These are phyloP conservation scores for Fusarium duplospermum DNA, from an alignment of 2,329 filamentous ascomycete species.

Conservation along the genomic window DNA sequence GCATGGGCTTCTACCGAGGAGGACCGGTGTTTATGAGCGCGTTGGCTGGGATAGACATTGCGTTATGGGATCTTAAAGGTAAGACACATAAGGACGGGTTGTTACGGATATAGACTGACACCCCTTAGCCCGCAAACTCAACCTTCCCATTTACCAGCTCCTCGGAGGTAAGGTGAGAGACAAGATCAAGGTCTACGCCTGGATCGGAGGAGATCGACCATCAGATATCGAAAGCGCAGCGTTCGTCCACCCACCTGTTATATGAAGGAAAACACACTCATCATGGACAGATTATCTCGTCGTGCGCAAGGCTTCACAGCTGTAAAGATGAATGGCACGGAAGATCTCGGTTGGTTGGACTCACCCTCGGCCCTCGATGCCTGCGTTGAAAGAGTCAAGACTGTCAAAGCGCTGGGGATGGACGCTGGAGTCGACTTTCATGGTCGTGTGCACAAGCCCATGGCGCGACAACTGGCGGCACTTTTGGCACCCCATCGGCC, in stretches of 20 bases:
- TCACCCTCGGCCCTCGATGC: slow-evolving; percentile 72
- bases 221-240: slow-evolving; percentile 73
- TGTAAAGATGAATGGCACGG: slow-evolving; percentile 85
- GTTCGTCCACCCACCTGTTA: slow-evolving; percentile 51
- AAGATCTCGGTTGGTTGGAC: slow-evolving; percentile 81
- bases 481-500: slow-evolving; percentile 75
- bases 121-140: slow-evolving; percentile 55
- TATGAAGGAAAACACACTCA: background rate
- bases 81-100: background rate
- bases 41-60: slow-evolving; percentile 81
- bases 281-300: slow-evolving; percentile 56
- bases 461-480: slow-evolving; percentile 80
- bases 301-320: slow-evolving; percentile 72
- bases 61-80: slow-evolving; percentile 81
- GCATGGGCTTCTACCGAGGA: slow-evolving; percentile 79
- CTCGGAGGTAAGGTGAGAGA: slow-evolving; percentile 79
- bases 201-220: slow-evolving; percentile 82
- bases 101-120: background rate
- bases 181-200: slow-evolving; percentile 78
- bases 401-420: slow-evolving; percentile 76
- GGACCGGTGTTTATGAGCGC: slow-evolving; percentile 86
- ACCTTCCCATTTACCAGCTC: slow-evolving; percentile 78
- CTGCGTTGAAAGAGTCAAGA: slow-evolving; percentile 74
- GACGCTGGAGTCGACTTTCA: slow-evolving; percentile 84
- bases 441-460: slow-evolving; percentile 80